A percentile compares a stretch with the other conserved stretches of the same genome.
phyloP scores from a whole-genome alignment of 441 rosid species.

The Lepidium campestre region DNA sequence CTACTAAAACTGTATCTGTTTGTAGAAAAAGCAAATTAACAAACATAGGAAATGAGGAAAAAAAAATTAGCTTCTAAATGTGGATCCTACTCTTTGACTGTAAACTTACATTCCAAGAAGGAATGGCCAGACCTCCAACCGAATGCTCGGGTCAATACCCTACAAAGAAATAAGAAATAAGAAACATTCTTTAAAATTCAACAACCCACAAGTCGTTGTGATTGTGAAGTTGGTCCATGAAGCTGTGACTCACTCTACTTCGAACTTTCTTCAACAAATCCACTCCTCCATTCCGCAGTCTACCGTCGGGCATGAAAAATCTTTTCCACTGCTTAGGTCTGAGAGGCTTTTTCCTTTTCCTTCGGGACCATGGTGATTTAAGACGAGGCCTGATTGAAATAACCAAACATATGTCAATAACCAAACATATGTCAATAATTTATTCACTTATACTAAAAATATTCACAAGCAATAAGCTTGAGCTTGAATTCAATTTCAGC shows the following conservation, averaged over 20 bases:
- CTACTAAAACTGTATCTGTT: constrained; percentile 44
- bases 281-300: constrained; percentile 65
- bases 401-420: neutral
- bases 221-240: neutral
- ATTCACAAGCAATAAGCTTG: neutral
- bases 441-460: neutral
- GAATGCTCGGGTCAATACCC: constrained; percentile 89
- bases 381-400: constrained; percentile 51
- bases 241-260: constrained; percentile 64
- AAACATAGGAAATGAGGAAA: neutral
- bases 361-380: constrained; percentile 91
- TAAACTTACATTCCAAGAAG: constrained; percentile 90
- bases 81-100: neutral
- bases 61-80: neutral
- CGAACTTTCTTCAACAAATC: constrained; percentile 85
- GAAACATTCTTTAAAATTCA: constrained; percentile 5
- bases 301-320: constrained; percentile 67
- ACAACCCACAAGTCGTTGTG: neutral
- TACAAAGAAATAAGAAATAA: constrained; percentile 25
- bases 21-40: neutral
- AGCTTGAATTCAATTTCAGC: neutral
- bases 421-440: neutral
- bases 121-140: constrained; percentile 92
- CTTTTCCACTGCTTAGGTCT: constrained; percentile 72
- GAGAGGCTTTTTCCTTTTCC: constrained; percentile 66